Percentiles rank a stretch among this genome's conserved stretches.
phyloP scores from a whole-genome alignment of 2,329 filamentous ascomycete genomes.

The Stagonosporopsis cucurbitacearum region DNA sequence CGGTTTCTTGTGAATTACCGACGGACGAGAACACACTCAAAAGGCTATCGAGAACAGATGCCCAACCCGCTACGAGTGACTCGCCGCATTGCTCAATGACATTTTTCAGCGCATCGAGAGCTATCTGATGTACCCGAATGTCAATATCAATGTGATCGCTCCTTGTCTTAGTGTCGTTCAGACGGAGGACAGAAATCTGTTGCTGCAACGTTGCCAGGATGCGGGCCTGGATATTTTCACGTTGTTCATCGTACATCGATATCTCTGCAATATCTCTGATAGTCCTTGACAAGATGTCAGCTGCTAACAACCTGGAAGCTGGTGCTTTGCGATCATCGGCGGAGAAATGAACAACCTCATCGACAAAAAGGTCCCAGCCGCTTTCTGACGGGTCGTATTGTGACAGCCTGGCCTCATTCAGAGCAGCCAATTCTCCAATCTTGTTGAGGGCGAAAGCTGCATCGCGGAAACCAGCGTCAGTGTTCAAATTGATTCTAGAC shows the following conservation, averaged over 20 bases:
- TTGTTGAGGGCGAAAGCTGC: slow-evolving; percentile 58
- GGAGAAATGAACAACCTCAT: slow-evolving; percentile 59
- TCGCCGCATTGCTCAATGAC: slow-evolving; percentile 91
- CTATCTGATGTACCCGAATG: slow-evolving; percentile 78
- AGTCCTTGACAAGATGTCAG: slow-evolving; percentile 58
- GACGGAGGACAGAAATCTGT: slow-evolving; percentile 62
- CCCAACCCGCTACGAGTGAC: slow-evolving; percentile 81
- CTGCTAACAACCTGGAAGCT: slow-evolving; percentile 57
- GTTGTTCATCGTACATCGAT: slow-evolving; percentile 56
- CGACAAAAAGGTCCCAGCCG: slow-evolving; percentile 75
- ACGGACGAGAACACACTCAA: slow-evolving; percentile 71
- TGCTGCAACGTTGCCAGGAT: slow-evolving; percentile 71
- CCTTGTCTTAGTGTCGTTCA: slow-evolving; percentile 59
- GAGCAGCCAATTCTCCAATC: slow-evolving; percentile 53
- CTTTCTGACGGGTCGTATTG: slow-evolving; percentile 69
- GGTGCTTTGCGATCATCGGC: slow-evolving; percentile 48
- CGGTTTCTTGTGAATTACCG: neutral
- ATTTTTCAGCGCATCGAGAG: slow-evolving; percentile 79
- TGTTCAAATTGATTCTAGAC: slow-evolving; percentile 50
- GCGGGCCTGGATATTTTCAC: slow-evolving; percentile 69
- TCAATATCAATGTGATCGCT: slow-evolving; percentile 69
- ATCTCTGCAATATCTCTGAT: slow-evolving; percentile 57
- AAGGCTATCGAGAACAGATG: slow-evolving; percentile 83
- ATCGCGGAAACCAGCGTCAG: slow-evolving; percentile 51
- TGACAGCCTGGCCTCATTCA: slow-evolving; percentile 67